These are phyloP conservation scores for Mycena albidolilacea DNA, from an alignment of 768 basidiomycete species.

Conservation along the genomic window DNA sequence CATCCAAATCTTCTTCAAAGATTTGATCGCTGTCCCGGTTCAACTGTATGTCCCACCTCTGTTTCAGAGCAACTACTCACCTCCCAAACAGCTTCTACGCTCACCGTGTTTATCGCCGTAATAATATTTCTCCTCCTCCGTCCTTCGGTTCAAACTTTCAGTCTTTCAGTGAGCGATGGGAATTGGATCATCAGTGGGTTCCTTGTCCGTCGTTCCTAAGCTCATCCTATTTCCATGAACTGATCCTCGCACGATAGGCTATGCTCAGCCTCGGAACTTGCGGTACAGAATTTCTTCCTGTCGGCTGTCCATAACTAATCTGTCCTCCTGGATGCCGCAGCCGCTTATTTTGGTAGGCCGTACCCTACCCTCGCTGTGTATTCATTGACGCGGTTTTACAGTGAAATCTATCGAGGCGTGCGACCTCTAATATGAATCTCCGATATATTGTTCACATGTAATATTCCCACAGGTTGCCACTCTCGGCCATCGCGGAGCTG, in stretches of 20 bases:
- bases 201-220: slow-evolving; percentile 13
- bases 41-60: slow-evolving; percentile 20
- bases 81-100: slow-evolving; percentile 7
- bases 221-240: neutral
- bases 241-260: neutral
- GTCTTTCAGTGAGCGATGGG: slow-evolving; percentile 29
- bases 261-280: slow-evolving; percentile 7
- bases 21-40: slow-evolving; percentile 31
- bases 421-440: neutral
- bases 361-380: neutral
- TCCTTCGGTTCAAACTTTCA: neutral
- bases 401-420: neutral
- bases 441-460: neutral
- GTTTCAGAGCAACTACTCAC: neutral
- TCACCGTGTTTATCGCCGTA: slow-evolving; percentile 19
- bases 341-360: neutral
- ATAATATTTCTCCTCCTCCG: neutral
- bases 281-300: slow-evolving; percentile 1
- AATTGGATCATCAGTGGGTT: slow-evolving; percentile 14
- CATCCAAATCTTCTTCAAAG: slow-evolving; percentile 39
- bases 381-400: neutral
- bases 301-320: neutral
- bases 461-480: neutral
- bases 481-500: neutral
- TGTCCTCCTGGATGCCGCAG: neutral